Conservation (phyloP, 2,329 filamentous ascomycete species). For the Nigrospora sphaerica region DNA sequence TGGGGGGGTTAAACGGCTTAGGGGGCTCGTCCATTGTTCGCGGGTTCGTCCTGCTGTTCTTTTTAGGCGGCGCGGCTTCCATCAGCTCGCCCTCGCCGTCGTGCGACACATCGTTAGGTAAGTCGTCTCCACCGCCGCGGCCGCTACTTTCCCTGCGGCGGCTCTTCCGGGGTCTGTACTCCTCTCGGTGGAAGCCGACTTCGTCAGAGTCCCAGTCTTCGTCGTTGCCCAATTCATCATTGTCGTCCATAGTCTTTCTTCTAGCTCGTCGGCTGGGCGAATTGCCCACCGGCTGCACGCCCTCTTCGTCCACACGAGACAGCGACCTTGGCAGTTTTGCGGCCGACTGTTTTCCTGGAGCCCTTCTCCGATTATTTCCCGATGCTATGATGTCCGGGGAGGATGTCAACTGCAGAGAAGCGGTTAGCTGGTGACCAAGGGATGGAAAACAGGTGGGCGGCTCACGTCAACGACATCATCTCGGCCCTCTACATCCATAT, state of each 20-base stretch:
- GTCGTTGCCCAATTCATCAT: slow-evolving; percentile 19
- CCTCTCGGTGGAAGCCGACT: slow-evolving; percentile 7
- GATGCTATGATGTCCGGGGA: slow-evolving; percentile 18
- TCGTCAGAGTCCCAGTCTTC: slow-evolving; percentile 8
- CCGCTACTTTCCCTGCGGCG: slow-evolving; percentile 7
- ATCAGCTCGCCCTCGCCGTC: not conserved
- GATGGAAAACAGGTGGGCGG: not conserved
- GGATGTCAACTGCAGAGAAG: slow-evolving; percentile 13
- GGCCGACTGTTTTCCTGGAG: not conserved
- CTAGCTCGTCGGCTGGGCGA: slow-evolving; percentile 9
- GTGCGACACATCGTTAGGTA: not conserved
- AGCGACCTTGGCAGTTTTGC: slow-evolving; percentile 2
- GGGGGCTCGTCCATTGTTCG: not conserved
- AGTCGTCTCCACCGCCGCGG: too few species aligned
- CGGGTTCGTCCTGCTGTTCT: not conserved
- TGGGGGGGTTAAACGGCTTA: not conserved
- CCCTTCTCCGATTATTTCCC: slow-evolving; percentile 4
- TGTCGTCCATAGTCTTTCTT: slow-evolving; percentile 12
- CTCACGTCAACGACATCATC: slow-evolving; percentile 15
- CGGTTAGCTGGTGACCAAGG: slow-evolving; percentile 4
- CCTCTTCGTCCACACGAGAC: not conserved
- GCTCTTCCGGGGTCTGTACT: slow-evolving; percentile 11
- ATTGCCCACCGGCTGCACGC: not conserved
- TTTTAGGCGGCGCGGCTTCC: not conserved
- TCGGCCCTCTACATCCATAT: slow-evolving; percentile 6